Percentiles rank a stretch among this genome's conserved stretches.
phyloP scores from a whole-genome alignment of 2,329 filamentous ascomycete species.

The Byssothecium circinans region DNA sequence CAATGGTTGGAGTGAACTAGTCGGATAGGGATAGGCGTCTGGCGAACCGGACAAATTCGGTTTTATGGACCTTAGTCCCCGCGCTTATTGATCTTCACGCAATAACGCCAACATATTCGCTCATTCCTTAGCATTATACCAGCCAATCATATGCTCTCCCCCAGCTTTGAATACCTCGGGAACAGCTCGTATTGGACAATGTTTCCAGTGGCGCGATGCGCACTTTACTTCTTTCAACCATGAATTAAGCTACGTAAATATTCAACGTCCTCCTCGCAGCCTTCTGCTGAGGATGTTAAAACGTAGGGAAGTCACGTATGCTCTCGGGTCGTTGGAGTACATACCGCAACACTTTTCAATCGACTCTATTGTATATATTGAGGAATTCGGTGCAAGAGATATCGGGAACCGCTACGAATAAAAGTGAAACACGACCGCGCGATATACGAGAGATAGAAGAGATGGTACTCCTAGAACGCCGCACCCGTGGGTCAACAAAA shows the following conservation, averaged over 20 bases:
- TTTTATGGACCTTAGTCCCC: too few species aligned
- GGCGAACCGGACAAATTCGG: too few species aligned
- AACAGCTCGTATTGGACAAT: background rate
- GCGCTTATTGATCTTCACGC: background rate
- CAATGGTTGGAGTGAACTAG: too few species aligned
- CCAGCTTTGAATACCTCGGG: background rate
- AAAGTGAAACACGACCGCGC: too few species aligned
- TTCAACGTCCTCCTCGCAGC: background rate
- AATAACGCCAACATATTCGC: background rate
- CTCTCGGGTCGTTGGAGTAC: conserved; percentile 2
- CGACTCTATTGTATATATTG: background rate
- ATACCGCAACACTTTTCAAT: conserved; percentile 3
- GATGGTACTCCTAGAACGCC: background rate
- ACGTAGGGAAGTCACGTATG: too few species aligned
- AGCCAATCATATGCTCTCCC: background rate
- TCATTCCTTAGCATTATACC: background rate
- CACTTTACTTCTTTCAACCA: background rate
- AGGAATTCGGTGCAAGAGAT: too few species aligned
- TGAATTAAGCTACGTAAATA: too few species aligned
- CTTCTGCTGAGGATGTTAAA: background rate
- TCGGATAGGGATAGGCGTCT: too few species aligned
- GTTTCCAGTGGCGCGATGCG: too few species aligned
- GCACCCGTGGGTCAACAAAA: background rate
- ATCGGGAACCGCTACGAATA: too few species aligned
- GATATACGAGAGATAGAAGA: background rate